A percentile compares a stretch with the other conserved stretches of the same genome.
Evolutionary conservation across 1,284 basidiomycete species (phyloP).

Genomic region (Mrakiaceae sp.): DNA sequence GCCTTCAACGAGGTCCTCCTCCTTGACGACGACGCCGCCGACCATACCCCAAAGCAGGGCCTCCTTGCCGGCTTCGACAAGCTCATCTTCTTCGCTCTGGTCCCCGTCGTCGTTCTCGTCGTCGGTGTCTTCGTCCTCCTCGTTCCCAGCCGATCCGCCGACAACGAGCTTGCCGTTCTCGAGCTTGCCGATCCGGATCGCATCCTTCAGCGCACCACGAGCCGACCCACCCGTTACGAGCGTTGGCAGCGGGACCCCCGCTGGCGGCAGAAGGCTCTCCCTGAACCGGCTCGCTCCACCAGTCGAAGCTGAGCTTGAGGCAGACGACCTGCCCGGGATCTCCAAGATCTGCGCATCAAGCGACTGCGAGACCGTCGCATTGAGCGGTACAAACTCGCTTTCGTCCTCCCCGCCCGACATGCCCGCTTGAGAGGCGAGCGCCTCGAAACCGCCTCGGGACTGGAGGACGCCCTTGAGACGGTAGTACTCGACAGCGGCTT

Average conservation of each 20-base stretch:
- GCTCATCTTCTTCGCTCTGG: constrained; percentile 23
- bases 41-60: constrained; percentile 17
- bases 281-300: too few relatives aligned
- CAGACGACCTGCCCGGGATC: too few relatives aligned
- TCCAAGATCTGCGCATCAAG: neutral
- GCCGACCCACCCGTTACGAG: constrained; percentile 14
- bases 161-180: constrained; percentile 35
- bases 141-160: constrained; percentile 18
- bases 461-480: constrained; percentile 1
- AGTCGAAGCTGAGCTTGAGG: too few relatives aligned
- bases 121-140: constrained; percentile 4
- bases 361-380: constrained; percentile 9
- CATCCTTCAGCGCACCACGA: constrained; percentile 1
- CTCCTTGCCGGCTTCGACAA: constrained; percentile 15
- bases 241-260: constrained; percentile 9
- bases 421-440: neutral
- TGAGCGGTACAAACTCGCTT: constrained; percentile 16
- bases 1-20: constrained; percentile 8
- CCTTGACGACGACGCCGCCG: constrained; percentile 14
- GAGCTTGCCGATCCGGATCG: constrained; percentile 29
- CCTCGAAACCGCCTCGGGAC: neutral
- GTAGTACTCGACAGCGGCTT: constrained; percentile 17
- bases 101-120: constrained; percentile 23
- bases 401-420: neutral
- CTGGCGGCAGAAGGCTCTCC: too few relatives aligned